Evolutionary conservation across 169 alveolate species (phyloP).

Genomic region (Eimeria falciformis): DNA sequence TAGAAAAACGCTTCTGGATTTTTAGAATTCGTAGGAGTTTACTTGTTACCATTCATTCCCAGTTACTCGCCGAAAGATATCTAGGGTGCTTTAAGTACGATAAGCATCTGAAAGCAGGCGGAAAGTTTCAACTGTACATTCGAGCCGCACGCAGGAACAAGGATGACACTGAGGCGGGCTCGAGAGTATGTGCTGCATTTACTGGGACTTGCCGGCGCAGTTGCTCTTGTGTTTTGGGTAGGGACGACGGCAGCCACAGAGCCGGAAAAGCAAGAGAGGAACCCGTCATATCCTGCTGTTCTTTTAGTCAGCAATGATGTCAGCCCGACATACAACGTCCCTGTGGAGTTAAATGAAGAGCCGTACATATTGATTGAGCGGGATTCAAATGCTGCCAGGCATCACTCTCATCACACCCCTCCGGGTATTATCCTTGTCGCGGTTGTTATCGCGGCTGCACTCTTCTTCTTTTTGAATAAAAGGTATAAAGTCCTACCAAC

Average conservation of each 20-base stretch:
- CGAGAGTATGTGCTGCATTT: too few relatives aligned
- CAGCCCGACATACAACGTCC: not conserved
- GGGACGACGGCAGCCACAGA: not conserved
- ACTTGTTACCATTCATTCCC: too few relatives aligned
- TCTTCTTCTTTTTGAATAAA: not conserved
- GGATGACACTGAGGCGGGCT: too few relatives aligned
- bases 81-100: too few relatives aligned
- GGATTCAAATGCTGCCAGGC: slow-evolving; percentile 24
- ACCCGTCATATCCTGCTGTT: slow-evolving; percentile 32
- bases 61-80: too few relatives aligned
- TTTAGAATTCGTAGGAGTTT: too few relatives aligned
- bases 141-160: too few relatives aligned
- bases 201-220: not conserved
- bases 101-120: too few relatives aligned
- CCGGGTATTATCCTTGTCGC: slow-evolving; percentile 29
- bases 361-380: slow-evolving; percentile 23
- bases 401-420: not conserved
- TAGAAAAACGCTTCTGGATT: too few relatives aligned
- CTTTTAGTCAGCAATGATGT: slow-evolving; percentile 11
- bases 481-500: not conserved
- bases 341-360: slow-evolving; percentile 43
- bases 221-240: not conserved
- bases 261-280: not conserved
- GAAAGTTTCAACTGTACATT: too few relatives aligned
- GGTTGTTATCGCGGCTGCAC: slow-evolving; percentile 7